Base-by-base conservation (phyloP, 768 basidiomycete species). In the Mycena albidolilacea region DNA sequence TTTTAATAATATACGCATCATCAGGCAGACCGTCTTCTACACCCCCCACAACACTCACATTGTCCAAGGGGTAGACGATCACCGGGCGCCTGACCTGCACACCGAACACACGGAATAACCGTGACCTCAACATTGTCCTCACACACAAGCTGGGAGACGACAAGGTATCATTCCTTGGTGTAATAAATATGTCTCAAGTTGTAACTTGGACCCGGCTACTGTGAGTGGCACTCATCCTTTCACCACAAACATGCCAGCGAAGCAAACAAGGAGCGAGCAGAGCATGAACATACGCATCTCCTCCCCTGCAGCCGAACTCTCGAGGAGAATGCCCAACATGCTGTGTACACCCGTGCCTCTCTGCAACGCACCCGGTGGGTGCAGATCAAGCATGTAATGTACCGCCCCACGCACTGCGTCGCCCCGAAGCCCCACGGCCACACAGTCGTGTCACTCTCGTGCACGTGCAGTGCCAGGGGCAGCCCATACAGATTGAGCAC, bases 11-110 rank as follows among this genome's bases (percentile, higher is more conserved):
- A 3, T 38, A 43, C 57, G 37, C n/a, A 8, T 46, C 38, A 62
- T 17, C 76, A 94, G 94, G 82, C 95, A 98, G 90, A 98, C 97
- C 69, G 98, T 99, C 23, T 99, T 99, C 87, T 99, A 99, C 84
- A 98, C 97, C 46, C 46, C 93, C 92, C 43, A 85, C 89, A 19
- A 94, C 95, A 37, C 79, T 95, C 67, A 91, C 91, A 8, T 84
- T 96, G 43, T 87, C 85, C 62, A 85, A 91, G 76, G 93, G 92
- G 67, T 91, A 98, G 80, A 82, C 84, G 62, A 91, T 99, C 81
- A 83, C 81, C 21, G 98, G 98, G 55, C 82, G 73, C 50, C 81
- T 99, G 52, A 81, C 88, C 19, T 97, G 97, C 80, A 90, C 92
- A 5, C 98, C 98, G 23, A 99, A 99, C 83, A 87, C 88, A 58